Percentiles rank a stretch among this genome's conserved stretches.
These are phyloP conservation scores for Debaryomyces sp. DNA, from an alignment of 1,139 yeast species.

Conservation along the genomic window DNA sequence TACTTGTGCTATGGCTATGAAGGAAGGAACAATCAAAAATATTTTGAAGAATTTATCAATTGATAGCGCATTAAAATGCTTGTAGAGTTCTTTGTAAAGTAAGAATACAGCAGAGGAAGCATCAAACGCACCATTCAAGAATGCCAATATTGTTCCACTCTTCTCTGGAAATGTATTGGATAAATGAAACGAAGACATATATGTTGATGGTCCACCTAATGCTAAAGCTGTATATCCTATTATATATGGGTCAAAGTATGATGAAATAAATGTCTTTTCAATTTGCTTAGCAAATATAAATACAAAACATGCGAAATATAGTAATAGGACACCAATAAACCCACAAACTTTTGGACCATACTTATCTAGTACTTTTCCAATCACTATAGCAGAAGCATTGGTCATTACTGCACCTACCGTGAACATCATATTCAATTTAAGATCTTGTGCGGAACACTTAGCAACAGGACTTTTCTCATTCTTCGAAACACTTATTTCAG, in stretches of 20 bases:
- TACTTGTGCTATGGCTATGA: conserved; percentile 44
- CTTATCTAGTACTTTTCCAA: conserved; percentile 43
- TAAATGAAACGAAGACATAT: conserved; percentile 47
- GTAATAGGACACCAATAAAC: conserved; percentile 40
- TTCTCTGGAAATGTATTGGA: conserved; percentile 46
- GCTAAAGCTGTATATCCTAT: conserved; percentile 45
- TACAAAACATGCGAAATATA: conserved; percentile 39
- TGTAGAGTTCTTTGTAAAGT: conserved; percentile 36
- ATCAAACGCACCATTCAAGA: conserved; percentile 51
- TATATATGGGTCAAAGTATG: conserved; percentile 41
- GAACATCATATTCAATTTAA: conserved; percentile 49
- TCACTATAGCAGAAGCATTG: conserved; percentile 44
- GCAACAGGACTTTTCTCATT: conserved; percentile 20
- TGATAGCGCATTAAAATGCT: conserved; percentile 26
- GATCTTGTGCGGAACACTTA: conserved; percentile 44
- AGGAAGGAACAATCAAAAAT: conserved; percentile 42
- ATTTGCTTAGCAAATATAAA: conserved; percentile 35
- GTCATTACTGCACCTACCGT: conserved; percentile 51
- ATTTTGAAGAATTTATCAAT: conserved; percentile 36
- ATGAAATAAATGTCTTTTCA: conserved; percentile 12
- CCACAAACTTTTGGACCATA: conserved; percentile 50
- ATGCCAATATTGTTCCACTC: conserved; percentile 46
- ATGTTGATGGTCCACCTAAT: conserved; percentile 51
- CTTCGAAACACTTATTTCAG: conserved; percentile 11
- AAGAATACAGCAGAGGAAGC: conserved; percentile 50